Evolutionary conservation across 164 flowering plant species (phyloP).

Genomic region (Nymphaea thermarum): DNA sequence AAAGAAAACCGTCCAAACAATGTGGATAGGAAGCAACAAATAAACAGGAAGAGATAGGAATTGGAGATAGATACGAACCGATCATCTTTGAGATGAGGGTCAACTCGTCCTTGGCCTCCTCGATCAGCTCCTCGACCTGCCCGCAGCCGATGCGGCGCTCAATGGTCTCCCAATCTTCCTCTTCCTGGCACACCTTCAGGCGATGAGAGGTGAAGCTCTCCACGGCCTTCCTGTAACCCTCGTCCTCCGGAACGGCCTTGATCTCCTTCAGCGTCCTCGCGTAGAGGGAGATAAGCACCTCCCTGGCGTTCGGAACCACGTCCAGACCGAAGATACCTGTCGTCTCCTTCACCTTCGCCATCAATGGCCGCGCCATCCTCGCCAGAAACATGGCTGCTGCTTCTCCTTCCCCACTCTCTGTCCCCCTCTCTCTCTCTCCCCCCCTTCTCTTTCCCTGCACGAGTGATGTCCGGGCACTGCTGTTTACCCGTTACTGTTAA

Average conservation of each 20-base stretch:
- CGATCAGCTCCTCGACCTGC: slow-evolving; percentile 97
- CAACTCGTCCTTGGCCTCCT: slow-evolving; percentile 92
- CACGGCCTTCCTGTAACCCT: slow-evolving; percentile 91
- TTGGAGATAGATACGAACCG: slow-evolving; percentile 28
- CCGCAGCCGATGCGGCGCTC: slow-evolving; percentile 81
- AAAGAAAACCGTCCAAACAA: background rate
- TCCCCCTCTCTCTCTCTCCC: background rate
- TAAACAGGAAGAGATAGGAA: background rate
- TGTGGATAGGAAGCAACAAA: background rate
- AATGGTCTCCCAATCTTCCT: slow-evolving; percentile 83
- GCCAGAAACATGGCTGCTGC: slow-evolving; percentile 44
- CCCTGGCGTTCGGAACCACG: slow-evolving; percentile 89
- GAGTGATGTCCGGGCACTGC: too few relatives aligned
- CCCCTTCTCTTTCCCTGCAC: background rate
- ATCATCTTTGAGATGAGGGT: slow-evolving; percentile 67
- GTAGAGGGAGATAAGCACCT: slow-evolving; percentile 76
- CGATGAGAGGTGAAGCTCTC: slow-evolving; percentile 88
- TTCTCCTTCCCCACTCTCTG: slow-evolving; percentile 6
- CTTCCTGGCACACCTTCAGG: slow-evolving; percentile 73
- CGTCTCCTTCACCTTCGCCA: slow-evolving; percentile 89
- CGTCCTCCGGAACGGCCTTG: slow-evolving; percentile 79
- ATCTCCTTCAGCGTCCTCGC: slow-evolving; percentile 75
- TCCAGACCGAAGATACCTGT: slow-evolving; percentile 96
- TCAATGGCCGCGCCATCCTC: slow-evolving; percentile 62
- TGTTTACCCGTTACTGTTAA: too few relatives aligned